A percentile compares a stretch with the other conserved stretches of the same genome.
phyloP scores from a whole-genome alignment of 805 yeast genomes.

The Wickerhamomyces mucosus region DNA sequence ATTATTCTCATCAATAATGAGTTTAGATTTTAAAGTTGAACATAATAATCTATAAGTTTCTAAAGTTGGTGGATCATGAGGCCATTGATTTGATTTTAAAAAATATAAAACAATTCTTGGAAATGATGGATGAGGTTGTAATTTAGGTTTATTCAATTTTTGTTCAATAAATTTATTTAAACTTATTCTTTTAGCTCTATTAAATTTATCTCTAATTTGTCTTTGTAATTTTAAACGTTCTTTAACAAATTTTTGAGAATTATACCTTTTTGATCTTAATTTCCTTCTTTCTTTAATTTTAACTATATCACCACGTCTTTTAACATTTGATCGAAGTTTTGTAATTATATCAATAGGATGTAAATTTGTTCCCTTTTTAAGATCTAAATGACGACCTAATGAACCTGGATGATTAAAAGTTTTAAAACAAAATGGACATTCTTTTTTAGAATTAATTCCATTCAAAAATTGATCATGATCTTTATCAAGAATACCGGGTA shows the following conservation, averaged over 20 bases:
- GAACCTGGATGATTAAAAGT: slow-evolving; percentile 50
- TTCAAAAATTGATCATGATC: no score
- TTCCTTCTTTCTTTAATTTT: slow-evolving; percentile 31
- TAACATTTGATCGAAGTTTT: slow-evolving; percentile 36
- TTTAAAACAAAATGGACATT: slow-evolving; percentile 43
- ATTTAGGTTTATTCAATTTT: slow-evolving; percentile 26
- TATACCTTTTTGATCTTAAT: slow-evolving; percentile 32
- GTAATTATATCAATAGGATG: slow-evolving; percentile 45
- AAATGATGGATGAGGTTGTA: slow-evolving; percentile 38
- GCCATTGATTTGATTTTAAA: slow-evolving; percentile 37
- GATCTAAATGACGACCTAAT: slow-evolving; percentile 50
- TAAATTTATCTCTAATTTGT: slow-evolving; percentile 30
- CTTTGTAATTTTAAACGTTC: slow-evolving; percentile 37
- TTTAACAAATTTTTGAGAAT: slow-evolving; percentile 37
- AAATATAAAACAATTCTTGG: slow-evolving; percentile 40
- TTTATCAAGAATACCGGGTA: no score
- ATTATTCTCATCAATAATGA: not conserved
- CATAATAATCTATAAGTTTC: slow-evolving; percentile 31
- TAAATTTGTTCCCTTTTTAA: slow-evolving; percentile 38
- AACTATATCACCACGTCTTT: slow-evolving; percentile 39
- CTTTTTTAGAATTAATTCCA: slow-evolving; percentile 23
- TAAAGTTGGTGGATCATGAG: slow-evolving; percentile 41
- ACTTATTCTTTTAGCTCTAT: slow-evolving; percentile 29
- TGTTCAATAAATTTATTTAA: slow-evolving; percentile 27
- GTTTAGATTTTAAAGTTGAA: slow-evolving; percentile 8